Evolutionary conservation across 1,284 basidiomycete genomes (phyloP).

Genomic region (Sphaerobolus stellatus): DNA sequence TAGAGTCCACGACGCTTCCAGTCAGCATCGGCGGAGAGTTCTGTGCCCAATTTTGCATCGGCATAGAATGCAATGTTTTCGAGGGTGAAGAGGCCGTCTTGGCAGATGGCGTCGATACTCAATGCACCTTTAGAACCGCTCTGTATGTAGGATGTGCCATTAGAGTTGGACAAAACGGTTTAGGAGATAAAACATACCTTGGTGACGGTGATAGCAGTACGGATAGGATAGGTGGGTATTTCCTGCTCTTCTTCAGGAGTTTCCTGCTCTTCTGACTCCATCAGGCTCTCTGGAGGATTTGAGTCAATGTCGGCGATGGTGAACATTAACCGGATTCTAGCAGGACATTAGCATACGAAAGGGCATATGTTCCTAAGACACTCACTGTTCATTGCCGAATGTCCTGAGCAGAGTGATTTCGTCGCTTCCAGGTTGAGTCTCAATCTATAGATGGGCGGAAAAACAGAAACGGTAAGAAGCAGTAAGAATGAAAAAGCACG

Average conservation of each 20-base stretch:
- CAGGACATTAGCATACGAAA: background rate
- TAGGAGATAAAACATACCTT: slow-evolving; percentile 53
- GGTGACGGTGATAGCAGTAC: slow-evolving; percentile 78
- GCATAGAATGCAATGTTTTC: slow-evolving; percentile 90
- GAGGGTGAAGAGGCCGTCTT: slow-evolving; percentile 82
- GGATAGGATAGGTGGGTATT: slow-evolving; percentile 62
- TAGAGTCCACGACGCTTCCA: slow-evolving; percentile 91
- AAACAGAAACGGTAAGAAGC: slow-evolving; percentile 7
- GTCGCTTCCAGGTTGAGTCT: slow-evolving; percentile 74
- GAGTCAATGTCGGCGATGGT: slow-evolving; percentile 76
- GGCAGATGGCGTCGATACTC: slow-evolving; percentile 77
- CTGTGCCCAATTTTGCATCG: slow-evolving; percentile 71
- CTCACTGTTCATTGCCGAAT: slow-evolving; percentile 90
- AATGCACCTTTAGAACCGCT: slow-evolving; percentile 57
- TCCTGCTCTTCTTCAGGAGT: slow-evolving; percentile 40
- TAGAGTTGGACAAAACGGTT: slow-evolving; percentile 6
- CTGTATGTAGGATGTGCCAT: slow-evolving; percentile 28
- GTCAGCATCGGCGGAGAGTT: slow-evolving; percentile 85
- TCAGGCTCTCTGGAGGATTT: slow-evolving; percentile 28
- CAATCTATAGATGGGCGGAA: slow-evolving; percentile 48
- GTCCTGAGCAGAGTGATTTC: slow-evolving; percentile 80
- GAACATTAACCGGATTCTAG: slow-evolving; percentile 78
- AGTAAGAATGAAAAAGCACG: slow-evolving; percentile 11
- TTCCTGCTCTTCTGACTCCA: slow-evolving; percentile 44
- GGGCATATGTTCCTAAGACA: slow-evolving; percentile 19